Base-by-base conservation (phyloP, 2,329 filamentous ascomycete species). In the Exophiala calicioides region DNA sequence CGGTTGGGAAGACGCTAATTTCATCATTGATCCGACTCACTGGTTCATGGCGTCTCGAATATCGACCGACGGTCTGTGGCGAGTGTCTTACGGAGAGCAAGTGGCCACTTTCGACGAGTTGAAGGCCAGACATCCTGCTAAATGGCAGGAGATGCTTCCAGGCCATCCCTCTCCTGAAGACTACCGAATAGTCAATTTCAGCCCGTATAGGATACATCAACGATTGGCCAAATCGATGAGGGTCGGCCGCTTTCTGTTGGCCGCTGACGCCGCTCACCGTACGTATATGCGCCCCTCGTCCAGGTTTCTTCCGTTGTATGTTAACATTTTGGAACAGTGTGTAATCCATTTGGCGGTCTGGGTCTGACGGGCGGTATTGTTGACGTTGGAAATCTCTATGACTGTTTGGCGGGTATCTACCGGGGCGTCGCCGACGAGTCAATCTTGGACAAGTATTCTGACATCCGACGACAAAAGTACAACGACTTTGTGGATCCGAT, bases 291-390 rank as follows among this genome's bases (percentile, higher is more conserved):
- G 58, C 70, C 47, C 2, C 3, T 41, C 9, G 24, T 7, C 6
- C 13, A 24, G 19, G 24, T 35, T 18, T 18, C 32, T 15, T 21
- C 4, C n/a, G 13, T 33, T 9, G 23, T 16, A 15, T 12, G 21
- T 16, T 18, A 26, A n/a, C 6, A n/a, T n/a, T n/a, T n/a, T n/a
- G n/a, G n/a, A n/a, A 27, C 20, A 51, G 51, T 55, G 38, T 52
- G 49, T 33, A 55, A 52, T 20, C 41, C 73, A 1, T 75, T 75
- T 64, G 81, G 81, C 35, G 81, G 81, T 0, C 67, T 84, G n/a
- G 81, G 81, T 1, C 74, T 84, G 39, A 84, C 80, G 0, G 80
- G 80, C 4, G 81, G 81, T 0, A 79, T 85, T 44, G 78, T 80
- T n/a, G 81, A 84, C 54, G 73, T 81, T 2, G 80, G 78, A 7